These are phyloP conservation scores for Teunomyces kruisii DNA, from an alignment of 805 yeast genomes.

Conservation along the genomic window DNA sequence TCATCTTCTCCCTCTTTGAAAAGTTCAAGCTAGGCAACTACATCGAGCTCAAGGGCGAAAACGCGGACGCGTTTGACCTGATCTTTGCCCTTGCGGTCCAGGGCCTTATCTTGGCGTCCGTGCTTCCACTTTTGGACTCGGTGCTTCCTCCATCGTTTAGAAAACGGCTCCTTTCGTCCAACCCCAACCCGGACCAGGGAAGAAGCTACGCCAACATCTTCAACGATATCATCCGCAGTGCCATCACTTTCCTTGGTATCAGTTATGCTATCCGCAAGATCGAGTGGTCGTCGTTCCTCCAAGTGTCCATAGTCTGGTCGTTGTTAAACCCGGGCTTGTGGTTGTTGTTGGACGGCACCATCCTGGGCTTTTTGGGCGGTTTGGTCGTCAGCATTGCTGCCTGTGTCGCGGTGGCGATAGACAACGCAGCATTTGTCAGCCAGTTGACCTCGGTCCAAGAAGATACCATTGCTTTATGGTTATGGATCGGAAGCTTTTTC, in stretches of 20 bases:
- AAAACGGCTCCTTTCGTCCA: constrained; percentile 36
- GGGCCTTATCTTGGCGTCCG: constrained; percentile 59
- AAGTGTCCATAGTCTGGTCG: constrained; percentile 64
- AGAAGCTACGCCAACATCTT: constrained; percentile 26
- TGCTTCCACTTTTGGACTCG: constrained; percentile 47
- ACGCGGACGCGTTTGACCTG: constrained; percentile 12
- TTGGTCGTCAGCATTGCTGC: constrained; percentile 30
- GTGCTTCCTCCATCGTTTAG: constrained; percentile 29
- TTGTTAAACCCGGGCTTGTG: constrained; percentile 64
- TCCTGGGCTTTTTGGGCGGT: constrained; percentile 49
- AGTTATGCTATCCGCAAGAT: constrained; percentile 67
- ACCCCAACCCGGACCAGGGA: constrained; percentile 32
- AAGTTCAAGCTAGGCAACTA: constrained; percentile 12
- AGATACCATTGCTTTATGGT: constrained; percentile 41
- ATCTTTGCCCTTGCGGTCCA: constrained; percentile 40
- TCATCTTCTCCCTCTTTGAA: constrained; percentile 13
- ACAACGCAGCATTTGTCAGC: constrained; percentile 22
- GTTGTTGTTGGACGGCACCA: constrained; percentile 62
- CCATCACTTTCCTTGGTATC: constrained; percentile 67
- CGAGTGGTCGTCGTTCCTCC: constrained; percentile 67
- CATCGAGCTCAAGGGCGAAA: constrained; percentile 2
- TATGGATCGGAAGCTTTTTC: constrained; percentile 63
- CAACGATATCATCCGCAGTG: constrained; percentile 41
- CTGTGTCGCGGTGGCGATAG: constrained; percentile 29
- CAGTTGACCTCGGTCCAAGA: constrained; percentile 14